Evolutionary conservation across 2,329 filamentous ascomycete species (phyloP).

Genomic region (Oidium heveae): DNA sequence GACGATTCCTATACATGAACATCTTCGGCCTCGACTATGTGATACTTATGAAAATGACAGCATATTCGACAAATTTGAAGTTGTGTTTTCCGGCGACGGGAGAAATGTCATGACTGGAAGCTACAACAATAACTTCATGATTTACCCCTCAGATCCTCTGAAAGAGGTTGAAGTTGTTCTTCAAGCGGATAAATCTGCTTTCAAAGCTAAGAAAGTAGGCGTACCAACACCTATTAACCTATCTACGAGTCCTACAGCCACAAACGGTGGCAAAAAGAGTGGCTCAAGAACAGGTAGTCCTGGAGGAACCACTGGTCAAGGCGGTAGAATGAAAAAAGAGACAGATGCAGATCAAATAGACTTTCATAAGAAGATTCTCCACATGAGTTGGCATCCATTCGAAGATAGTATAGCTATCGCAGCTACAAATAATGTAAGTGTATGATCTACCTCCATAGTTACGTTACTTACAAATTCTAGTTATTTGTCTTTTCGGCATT

Average conservation of each 20-base stretch:
- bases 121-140: conserved; percentile 99
- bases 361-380: conserved; percentile 99
- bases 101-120: conserved; percentile 99
- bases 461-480: conserved; percentile 17
- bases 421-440: conserved; percentile 92
- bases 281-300: conserved; percentile 51
- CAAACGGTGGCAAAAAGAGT: conserved; percentile 60
- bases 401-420: conserved; percentile 99
- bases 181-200: conserved; percentile 94
- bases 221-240: conserved; percentile 91
- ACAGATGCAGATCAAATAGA: conserved; percentile 98
- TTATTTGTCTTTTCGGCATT: conserved; percentile 59
- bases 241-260: conserved; percentile 43
- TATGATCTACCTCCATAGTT: background rate
- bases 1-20: conserved; percentile 96
- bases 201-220: conserved; percentile 99
- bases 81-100: conserved; percentile 91
- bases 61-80: conserved; percentile 99
- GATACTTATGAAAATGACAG: conserved; percentile 99
- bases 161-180: conserved; percentile 94
- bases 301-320: conserved; percentile 46
- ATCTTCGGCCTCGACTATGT: conserved; percentile 76
- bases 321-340: conserved; percentile 93
- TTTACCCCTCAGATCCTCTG: conserved; percentile 86
- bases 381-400: conserved; percentile 99